Conservation (phyloP, 2,329 filamentous ascomycete species). For the Monosporascus ibericus region DNA sequence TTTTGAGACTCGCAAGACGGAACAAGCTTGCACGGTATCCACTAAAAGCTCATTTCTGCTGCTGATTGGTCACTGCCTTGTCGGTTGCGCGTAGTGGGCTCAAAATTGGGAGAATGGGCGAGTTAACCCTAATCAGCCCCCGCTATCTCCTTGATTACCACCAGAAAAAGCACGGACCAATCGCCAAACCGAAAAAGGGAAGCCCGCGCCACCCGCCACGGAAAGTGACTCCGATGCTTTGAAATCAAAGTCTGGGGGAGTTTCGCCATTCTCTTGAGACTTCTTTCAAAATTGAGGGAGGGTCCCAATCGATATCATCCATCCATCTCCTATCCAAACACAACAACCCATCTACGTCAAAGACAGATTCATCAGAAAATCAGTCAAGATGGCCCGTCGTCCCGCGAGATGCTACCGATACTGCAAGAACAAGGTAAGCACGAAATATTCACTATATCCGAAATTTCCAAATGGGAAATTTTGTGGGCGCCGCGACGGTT, state of each 20-base stretch:
- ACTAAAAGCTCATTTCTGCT: not conserved
- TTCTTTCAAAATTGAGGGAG: conserved; percentile 26
- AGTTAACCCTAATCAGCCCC: conserved; percentile 29
- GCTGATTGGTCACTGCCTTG: not conserved
- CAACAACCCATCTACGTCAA: conserved; percentile 28
- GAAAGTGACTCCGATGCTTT: conserved; percentile 36
- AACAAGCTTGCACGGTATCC: not conserved
- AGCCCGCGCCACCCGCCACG: conserved; percentile 3
- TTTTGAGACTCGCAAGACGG: too few relatives aligned
- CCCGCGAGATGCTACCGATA: conserved; percentile 99
- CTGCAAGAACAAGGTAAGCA: conserved; percentile 99
- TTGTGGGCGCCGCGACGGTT: not conserved
- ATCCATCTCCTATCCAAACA: conserved; percentile 23
- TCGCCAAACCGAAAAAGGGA: not conserved
- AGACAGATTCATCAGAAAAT: conserved; percentile 46
- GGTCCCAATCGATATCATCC: conserved; percentile 25
- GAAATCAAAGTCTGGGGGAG: conserved; percentile 39
- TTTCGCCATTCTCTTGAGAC: conserved; percentile 18
- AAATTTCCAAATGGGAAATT: conserved; percentile 3
- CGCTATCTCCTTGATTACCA: not conserved
- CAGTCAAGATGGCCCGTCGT: conserved; percentile 96
- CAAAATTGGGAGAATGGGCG: not conserved
- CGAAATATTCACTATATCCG: not conserved
- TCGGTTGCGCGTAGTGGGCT: not conserved
- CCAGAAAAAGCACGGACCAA: not conserved